Evolutionary conservation across 1,284 basidiomycete species (phyloP), one percentile per base, ranked within the genome.

Genomic region (Marasmius fiardii): DNA sequence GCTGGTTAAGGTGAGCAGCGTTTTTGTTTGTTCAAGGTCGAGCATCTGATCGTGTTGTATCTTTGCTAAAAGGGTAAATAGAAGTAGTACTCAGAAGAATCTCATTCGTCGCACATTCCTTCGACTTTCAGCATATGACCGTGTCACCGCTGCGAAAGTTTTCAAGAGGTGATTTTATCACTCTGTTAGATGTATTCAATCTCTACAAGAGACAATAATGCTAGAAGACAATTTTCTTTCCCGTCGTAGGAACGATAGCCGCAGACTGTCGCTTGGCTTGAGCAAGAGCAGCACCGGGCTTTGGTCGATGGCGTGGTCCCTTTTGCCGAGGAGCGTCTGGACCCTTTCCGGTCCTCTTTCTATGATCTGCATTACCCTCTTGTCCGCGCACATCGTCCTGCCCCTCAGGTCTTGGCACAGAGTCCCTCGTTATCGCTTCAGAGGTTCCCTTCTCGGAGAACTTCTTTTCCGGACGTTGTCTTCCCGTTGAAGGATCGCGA

Each of bases 261-360:
- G 85, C 86, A 57, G 86, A 89, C 70, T 93, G 92, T 53, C 95
- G 82, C 68, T 90, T 88, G 18, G 96, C 95, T 57, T 84, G 81
- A 0, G 95, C 94, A 21, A 98, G 80, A 4, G 93, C 94, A 4
- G 94, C 95, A 54, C 95, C 95, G 23, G 95, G 95, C 68, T 83
- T 88, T 6, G 87, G 80, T 53, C 94, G 80, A 55, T 48, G 55
- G 45, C 55, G 57, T 52, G 58, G 57, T 47, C 59, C 51, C 51
- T 56, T 55, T 33, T 52, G 58, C 31, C 51, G 44, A 21, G 47
- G 28, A 34, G 10, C 41, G 43, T 37, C 26, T 0, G 44, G 20
- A 11, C 23, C 31, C 7, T 34, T 35, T 14, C 20, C 16, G 4
- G 11, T 5, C n/a, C 35, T 41, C 37, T 35, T 1, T 26, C 26